These are phyloP conservation scores for Lentinula detonsa DNA, from an alignment of 768 basidiomycete species.

Conservation along the genomic window DNA sequence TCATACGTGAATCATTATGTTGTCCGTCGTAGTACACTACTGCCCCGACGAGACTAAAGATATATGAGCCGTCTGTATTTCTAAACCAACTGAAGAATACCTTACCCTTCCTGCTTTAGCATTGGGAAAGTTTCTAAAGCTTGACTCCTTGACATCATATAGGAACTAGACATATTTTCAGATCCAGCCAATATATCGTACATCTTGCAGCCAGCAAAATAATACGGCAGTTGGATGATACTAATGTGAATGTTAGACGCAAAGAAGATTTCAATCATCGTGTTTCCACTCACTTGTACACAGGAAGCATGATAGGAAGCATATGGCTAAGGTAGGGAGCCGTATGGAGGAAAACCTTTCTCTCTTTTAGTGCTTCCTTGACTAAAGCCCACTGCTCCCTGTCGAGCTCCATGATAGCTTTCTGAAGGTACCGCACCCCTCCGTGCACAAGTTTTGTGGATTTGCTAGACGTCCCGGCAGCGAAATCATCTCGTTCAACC, in stretches of 20 bases:
- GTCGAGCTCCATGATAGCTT: conserved; percentile 92
- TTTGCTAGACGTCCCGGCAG: conserved; percentile 89
- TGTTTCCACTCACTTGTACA: conserved; percentile 68
- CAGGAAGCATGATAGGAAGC: conserved; percentile 95
- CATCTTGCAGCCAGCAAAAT: conserved; percentile 91
- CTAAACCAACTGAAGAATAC: conserved; percentile 38
- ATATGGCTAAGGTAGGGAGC: conserved; percentile 90
- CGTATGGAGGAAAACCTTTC: conserved; percentile 89
- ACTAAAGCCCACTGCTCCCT: conserved; percentile 97
- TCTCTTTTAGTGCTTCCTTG: conserved; percentile 89
- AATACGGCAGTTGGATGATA: conserved; percentile 85
- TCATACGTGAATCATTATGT: conserved; percentile 99
- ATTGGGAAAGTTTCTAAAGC: conserved; percentile 95
- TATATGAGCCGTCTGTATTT: neutral
- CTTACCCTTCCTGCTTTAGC: conserved; percentile 88
- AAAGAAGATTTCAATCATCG: neutral
- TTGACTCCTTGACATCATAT: conserved; percentile 92
- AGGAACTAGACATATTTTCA: conserved; percentile 95
- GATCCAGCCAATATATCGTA: conserved; percentile 94
- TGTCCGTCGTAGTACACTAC: conserved; percentile 98
- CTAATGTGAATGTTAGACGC: neutral
- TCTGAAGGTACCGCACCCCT: conserved; percentile 95
- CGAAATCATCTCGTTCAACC: conserved; percentile 91
- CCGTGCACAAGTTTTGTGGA: conserved; percentile 98
- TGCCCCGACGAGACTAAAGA: conserved; percentile 28